Evolutionary conservation across 148 eudicot genomes (phyloP).

Genomic region (Euryodendron excelsum): DNA sequence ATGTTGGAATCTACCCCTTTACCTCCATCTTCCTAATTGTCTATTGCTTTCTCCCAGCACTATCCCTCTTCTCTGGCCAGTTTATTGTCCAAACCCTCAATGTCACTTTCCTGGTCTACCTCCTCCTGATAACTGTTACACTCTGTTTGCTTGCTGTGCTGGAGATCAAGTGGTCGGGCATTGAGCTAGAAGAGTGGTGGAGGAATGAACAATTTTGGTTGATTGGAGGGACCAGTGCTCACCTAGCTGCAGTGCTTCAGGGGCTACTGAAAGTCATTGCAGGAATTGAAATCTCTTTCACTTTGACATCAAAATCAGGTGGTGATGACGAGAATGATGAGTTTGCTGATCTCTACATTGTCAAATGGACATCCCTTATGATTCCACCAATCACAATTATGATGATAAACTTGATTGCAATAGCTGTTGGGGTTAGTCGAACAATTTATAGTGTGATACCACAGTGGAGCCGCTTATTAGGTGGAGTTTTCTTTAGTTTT

Average conservation of each 20-base stretch:
- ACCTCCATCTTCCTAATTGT: constrained; percentile 82
- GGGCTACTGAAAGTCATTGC: constrained; percentile 82
- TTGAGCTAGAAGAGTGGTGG: constrained; percentile 90
- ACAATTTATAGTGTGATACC: constrained; percentile 82
- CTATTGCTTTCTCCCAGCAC: constrained; percentile 88
- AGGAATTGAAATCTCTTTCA: constrained; percentile 87
- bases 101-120: constrained; percentile 79
- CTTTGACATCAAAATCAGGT: constrained; percentile 70
- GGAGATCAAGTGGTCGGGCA: constrained; percentile 89
- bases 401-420: constrained; percentile 75
- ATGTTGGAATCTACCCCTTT: constrained; percentile 89
- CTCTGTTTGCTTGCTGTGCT: constrained; percentile 68
- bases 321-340: constrained; percentile 83
- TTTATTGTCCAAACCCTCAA: constrained; percentile 79
- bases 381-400: constrained; percentile 83
- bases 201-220: constrained; percentile 94
- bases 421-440: constrained; percentile 83
- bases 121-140: constrained; percentile 59
- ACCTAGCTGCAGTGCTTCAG: constrained; percentile 86
- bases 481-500: constrained; percentile 93
- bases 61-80: constrained; percentile 93
- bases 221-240: constrained; percentile 95
- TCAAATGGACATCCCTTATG: constrained; percentile 89
- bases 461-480: constrained; percentile 82
- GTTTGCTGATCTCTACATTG: constrained; percentile 77